Evolutionary conservation across 495 filamentous ascomycete species (phyloP), one percentile per base, ranked within the genome.

Genomic region (Penicillium pulvis): DNA sequence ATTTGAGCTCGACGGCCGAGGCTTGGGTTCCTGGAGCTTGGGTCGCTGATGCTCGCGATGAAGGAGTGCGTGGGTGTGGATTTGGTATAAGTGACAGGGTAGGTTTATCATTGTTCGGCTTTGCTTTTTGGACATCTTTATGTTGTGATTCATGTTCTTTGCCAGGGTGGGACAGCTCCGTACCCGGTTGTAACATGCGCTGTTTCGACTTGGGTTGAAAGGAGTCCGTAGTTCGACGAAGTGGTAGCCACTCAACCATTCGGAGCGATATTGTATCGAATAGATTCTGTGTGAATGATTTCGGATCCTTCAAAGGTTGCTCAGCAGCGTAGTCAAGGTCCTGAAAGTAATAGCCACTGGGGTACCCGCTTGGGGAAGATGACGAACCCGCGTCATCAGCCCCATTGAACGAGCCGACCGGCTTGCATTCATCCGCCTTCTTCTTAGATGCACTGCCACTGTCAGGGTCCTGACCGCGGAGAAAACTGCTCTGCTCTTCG

Each of bases 281-380:
- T 3, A 94, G 75, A 57, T 89, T 89, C 46, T 92, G 91, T 9
- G 89, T 88, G 61, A 95, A 93, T 1, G 90, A 93, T 58, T 90
- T 88, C 19, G 90, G 88, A 65, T 95, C 91, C 63, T 88, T 92
- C 62, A 82, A 79, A 8, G 75, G 71, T 44, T 85, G 81, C 81
- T 83, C 44, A 50, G 67, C 33, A 35, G 64, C 51, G 36, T 57
- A 51, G 17, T 71, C 68, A 39, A 71, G 61, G 16, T 67, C 67
- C 11, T 58, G 49, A 8, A 67, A 55, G 44, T 58, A 36, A 17
- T 54, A 60, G 20, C 36, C 36, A n/a, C 63, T 60, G 16, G 56
- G 44, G 10, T 59, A 49, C 1, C 30, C 14, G 19, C 11, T 36
- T 23, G 48, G 48, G n/a, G 48, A n/a, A 11, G 26, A 19, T 16